Conservation (phyloP, 495 filamentous ascomycete genomes). For the Penicillium psychrofluorescens region DNA sequence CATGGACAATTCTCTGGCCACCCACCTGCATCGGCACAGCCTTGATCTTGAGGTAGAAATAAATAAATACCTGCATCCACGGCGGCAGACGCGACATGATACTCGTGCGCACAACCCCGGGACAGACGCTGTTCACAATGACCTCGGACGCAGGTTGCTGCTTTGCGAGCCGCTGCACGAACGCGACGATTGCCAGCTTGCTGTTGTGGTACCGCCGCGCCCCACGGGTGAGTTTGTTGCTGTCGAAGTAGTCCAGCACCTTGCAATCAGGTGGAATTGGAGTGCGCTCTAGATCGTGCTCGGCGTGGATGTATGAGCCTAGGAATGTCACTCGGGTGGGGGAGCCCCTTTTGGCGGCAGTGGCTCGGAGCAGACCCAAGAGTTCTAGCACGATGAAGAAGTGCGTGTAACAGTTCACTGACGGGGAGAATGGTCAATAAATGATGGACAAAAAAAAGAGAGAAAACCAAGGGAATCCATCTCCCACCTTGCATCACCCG, state of each 20-base stretch:
- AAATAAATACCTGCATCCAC: slow-evolving; percentile 10
- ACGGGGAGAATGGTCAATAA: not conserved
- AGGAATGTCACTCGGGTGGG: slow-evolving; percentile 18
- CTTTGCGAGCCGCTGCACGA: slow-evolving; percentile 12
- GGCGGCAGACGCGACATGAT: slow-evolving; percentile 4
- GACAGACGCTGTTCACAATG: slow-evolving; percentile 21
- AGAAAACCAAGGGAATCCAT: not conserved
- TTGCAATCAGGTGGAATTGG: slow-evolving; percentile 2
- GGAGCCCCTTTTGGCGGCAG: slow-evolving; percentile 3
- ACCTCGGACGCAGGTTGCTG: slow-evolving; percentile 9
- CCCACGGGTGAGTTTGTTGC: slow-evolving; percentile 2
- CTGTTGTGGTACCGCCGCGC: slow-evolving; percentile 13
- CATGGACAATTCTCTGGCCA: slow-evolving; percentile 7
- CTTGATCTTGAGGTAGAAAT: slow-evolving; percentile 1
- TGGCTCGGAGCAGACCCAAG: slow-evolving; percentile 12
- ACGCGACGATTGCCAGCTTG: slow-evolving; percentile 20
- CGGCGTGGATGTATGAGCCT: slow-evolving; percentile 13
- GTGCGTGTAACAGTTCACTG: slow-evolving; percentile 25
- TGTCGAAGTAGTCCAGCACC: slow-evolving; percentile 12
- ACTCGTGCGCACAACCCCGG: slow-evolving; percentile 15
- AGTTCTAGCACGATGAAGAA: slow-evolving; percentile 22
- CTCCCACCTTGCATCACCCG: slow-evolving; percentile 15
- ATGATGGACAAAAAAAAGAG: not conserved
- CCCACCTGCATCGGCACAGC: slow-evolving; percentile 6
- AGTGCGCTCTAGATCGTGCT: slow-evolving; percentile 5